Base-by-base conservation (phyloP, 2,329 filamentous ascomycete species). In the Neopestalotiopsis rosae region DNA sequence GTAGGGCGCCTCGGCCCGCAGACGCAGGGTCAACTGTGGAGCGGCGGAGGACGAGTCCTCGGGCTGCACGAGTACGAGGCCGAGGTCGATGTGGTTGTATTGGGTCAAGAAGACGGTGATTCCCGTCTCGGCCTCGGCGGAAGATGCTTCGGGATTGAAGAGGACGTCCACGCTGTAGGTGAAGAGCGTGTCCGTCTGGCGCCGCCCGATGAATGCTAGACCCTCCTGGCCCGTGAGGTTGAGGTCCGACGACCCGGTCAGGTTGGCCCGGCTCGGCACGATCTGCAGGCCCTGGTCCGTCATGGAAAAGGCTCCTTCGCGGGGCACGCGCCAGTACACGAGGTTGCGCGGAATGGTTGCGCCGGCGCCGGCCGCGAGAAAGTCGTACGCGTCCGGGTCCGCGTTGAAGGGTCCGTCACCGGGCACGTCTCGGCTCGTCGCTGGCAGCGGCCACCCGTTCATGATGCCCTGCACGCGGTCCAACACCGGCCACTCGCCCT, bases 401-500 rank as follows among this genome's bases (percentile, higher is more conserved):
- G 69, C 49, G 63, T 67, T 67, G 61, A 68, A 68, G 2, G 69
- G 63, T 2, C 69, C 69, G 32, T 70, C 67, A 1, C 82, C 82
- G 14, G 78, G 76, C 4, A 83, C 71, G 6, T 79, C 72, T 0
- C 72, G 71, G 34, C 74, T 76, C 2, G 72, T 67, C 0, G 74
- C 67, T 0, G 84, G 83, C n/a, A 85, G 74, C 12, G 76, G 76
- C 73, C 74, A 76, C 68, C 84, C 83, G 20, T 68, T 73, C 82
- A 85, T 84, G 4, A 70, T 69, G 1, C 84, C 85, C 1, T 75
- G 73, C 6, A 86, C 79, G 0, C 77, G 79, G n/a, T 75, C 57
- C 69, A 83, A 70, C 68, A 82, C 30, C 0, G 86, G 87, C 83
- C 85, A 88, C 5, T 82, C 79, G 0, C 79, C 82, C 3, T 80